Conservation (phyloP, 371 early-diverging fungal genomes). For the Mucor indicus region DNA sequence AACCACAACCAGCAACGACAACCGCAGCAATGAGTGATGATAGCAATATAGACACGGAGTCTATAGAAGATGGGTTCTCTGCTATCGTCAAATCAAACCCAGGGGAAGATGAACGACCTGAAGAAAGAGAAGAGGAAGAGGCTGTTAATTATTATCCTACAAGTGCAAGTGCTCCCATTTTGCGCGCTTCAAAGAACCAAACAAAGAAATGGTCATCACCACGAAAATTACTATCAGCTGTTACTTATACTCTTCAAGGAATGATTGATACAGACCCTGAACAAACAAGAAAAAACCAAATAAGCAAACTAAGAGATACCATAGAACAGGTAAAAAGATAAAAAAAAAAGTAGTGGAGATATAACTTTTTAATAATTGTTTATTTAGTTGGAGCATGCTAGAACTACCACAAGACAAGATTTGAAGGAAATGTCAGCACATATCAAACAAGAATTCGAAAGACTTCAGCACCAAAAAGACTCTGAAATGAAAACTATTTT, state of each 20-base stretch:
- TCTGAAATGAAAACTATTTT: slow-evolving; percentile 72
- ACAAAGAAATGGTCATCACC: slow-evolving; percentile 50
- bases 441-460: slow-evolving; percentile 79
- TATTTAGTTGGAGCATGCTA: slow-evolving; percentile 63
- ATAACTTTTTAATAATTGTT: neutral
- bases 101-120: neutral
- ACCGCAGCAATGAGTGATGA: neutral
- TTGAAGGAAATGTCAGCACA: slow-evolving; percentile 67
- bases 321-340: slow-evolving; percentile 52
- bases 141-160: slow-evolving; percentile 19
- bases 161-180: slow-evolving; percentile 28
- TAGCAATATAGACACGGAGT: slow-evolving; percentile 30
- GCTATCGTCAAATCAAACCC: slow-evolving; percentile 17
- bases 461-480: slow-evolving; percentile 82
- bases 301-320: slow-evolving; percentile 71
- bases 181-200: slow-evolving; percentile 33
- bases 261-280: slow-evolving; percentile 94
- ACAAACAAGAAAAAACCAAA: slow-evolving; percentile 78
- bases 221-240: slow-evolving; percentile 52
- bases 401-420: slow-evolving; percentile 58
- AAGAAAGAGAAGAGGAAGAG: slow-evolving; percentile 3
- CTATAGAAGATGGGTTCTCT: slow-evolving; percentile 40
- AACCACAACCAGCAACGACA: neutral
- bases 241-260: slow-evolving; percentile 73
- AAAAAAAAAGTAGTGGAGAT: neutral